Conservation (phyloP, 306 rosid genomes). For the Quercus cerris region DNA sequence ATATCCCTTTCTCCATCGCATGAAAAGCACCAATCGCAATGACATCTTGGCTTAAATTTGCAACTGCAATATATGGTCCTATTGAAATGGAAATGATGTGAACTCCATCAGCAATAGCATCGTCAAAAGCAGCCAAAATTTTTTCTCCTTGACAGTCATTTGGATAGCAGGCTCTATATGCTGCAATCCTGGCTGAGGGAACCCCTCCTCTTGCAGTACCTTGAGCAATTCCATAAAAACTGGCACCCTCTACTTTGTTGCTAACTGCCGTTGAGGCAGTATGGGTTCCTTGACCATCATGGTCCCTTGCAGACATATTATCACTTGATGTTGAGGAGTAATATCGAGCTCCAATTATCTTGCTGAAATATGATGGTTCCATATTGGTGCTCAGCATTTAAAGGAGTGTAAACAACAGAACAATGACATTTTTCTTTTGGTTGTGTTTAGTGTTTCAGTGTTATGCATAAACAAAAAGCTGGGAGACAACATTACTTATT, state of each 20-base stretch:
- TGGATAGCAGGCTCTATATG: neutral
- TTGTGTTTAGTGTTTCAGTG: too few species aligned
- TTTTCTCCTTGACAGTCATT: neutral
- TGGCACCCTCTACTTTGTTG: neutral
- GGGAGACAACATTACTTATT: constrained; percentile 11
- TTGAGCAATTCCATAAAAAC: constrained; percentile 11
- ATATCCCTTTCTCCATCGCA: constrained; percentile 38
- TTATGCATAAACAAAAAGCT: too few species aligned
- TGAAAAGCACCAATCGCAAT: constrained; percentile 47
- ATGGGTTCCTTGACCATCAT: constrained; percentile 24
- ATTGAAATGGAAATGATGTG: constrained; percentile 32
- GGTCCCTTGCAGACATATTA: constrained; percentile 6
- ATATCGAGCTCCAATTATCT: constrained; percentile 24
- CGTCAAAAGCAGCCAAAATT: constrained; percentile 35
- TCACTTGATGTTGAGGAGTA: neutral
- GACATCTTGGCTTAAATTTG: neutral
- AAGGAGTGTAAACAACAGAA: constrained; percentile 31
- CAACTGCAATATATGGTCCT: neutral
- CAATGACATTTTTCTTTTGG: neutral
- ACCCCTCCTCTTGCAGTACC: constrained; percentile 26
- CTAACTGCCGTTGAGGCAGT: constrained; percentile 24
- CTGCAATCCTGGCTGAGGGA: constrained; percentile 24
- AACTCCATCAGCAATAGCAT: constrained; percentile 50
- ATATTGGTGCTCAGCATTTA: constrained; percentile 52
- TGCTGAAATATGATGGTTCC: constrained; percentile 39